Percentiles rank a stretch among this genome's conserved stretches.
Conservation (phyloP, 768 basidiomycete genomes). For the Cubamyces sp. region DNA sequence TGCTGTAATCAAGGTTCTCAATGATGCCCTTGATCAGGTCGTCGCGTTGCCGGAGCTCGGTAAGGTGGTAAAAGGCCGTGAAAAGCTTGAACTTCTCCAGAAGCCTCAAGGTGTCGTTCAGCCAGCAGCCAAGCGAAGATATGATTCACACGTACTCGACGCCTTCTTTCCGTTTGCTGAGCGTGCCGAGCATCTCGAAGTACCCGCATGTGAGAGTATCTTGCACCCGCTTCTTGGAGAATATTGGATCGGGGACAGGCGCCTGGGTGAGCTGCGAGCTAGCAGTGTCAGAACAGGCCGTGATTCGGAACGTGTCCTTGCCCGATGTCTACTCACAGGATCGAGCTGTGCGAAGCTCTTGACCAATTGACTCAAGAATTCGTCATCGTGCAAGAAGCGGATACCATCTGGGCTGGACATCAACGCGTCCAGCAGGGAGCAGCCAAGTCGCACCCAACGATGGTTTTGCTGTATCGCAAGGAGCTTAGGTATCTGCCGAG, state of each 20-base stretch:
- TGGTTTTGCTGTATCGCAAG: constrained; percentile 57
- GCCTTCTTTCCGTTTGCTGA: constrained; percentile 89
- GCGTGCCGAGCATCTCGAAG: constrained; percentile 91
- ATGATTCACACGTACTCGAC: constrained; percentile 65
- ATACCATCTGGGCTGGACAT: constrained; percentile 83
- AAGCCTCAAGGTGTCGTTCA: constrained; percentile 49
- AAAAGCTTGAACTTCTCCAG: constrained; percentile 92
- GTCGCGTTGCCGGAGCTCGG: constrained; percentile 87
- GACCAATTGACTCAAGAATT: constrained; percentile 79
- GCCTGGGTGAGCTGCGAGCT: constrained; percentile 65
- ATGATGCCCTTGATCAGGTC: constrained; percentile 92
- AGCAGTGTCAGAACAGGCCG: neutral
- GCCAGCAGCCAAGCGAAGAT: constrained; percentile 6
- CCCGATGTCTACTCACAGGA: constrained; percentile 57
- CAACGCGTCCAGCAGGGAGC: constrained; percentile 79
- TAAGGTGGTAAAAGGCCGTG: constrained; percentile 94
- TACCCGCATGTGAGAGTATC: constrained; percentile 90
- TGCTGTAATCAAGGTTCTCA: constrained; percentile 88
- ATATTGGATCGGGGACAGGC: constrained; percentile 76
- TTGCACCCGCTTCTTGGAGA: constrained; percentile 81
- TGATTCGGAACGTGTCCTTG: neutral
- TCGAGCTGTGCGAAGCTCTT: constrained; percentile 92
- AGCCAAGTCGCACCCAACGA: constrained; percentile 89
- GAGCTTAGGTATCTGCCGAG: neutral
- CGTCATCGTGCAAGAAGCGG: constrained; percentile 85